Percentiles rank a stretch among this genome's conserved stretches.
phyloP scores from a whole-genome alignment of 805 yeast species.

The Lipomyces spencermartinsiae region DNA sequence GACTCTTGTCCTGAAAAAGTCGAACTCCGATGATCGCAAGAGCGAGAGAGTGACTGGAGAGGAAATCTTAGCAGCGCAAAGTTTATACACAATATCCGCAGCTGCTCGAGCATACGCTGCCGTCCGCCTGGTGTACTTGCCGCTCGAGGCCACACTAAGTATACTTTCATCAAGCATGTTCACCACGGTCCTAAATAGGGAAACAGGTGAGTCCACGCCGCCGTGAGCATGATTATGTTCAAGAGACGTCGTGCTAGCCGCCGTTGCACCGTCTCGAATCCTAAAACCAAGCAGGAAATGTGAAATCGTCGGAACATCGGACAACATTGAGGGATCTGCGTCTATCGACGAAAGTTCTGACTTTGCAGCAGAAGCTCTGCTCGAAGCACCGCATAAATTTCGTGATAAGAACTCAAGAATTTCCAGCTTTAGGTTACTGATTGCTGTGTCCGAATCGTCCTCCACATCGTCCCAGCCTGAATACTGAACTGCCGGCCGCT shows the following conservation, averaged over 20 bases:
- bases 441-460: constrained; percentile 22
- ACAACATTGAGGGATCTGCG: constrained; percentile 27
- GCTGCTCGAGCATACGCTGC: constrained; percentile 57
- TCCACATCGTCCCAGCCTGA: constrained; percentile 47
- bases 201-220: constrained; percentile 59
- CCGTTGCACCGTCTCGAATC: constrained; percentile 55
- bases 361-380: background rate
- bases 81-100: constrained; percentile 66
- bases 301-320: constrained; percentile 59
- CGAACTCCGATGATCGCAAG: constrained; percentile 50
- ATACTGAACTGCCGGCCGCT: constrained; percentile 46
- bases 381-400: constrained; percentile 23
- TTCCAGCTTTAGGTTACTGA: constrained; percentile 59
- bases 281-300: constrained; percentile 84
- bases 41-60: constrained; percentile 57
- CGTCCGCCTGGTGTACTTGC: constrained; percentile 2
- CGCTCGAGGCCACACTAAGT: background rate
- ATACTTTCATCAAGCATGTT: constrained; percentile 50
- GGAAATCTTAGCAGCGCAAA: constrained; percentile 64
- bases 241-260: constrained; percentile 50
- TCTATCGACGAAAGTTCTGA: constrained; percentile 39
- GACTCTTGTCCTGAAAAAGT: constrained; percentile 26
- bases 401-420: constrained; percentile 67
- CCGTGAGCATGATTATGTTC: constrained; percentile 43
- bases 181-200: constrained; percentile 63